Evolutionary conservation across 768 basidiomycete species (phyloP).

Genomic region (Saitozyma podzolica): DNA sequence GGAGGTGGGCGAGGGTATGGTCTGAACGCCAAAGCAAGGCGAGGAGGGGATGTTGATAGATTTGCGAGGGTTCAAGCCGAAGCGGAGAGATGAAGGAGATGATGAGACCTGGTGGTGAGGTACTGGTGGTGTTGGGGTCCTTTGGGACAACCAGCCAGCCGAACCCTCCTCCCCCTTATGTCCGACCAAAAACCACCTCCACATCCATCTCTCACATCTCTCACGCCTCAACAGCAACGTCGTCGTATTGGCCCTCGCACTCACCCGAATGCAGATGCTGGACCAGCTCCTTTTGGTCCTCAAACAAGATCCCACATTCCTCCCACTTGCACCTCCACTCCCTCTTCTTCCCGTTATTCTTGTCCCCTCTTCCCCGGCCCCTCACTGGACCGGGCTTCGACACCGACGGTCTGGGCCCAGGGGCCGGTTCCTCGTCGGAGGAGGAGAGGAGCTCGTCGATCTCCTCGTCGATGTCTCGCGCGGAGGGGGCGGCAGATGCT

Average conservation of each 20-base stretch:
- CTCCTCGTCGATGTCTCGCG: constrained; percentile 25
- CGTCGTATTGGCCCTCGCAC: constrained; percentile 32
- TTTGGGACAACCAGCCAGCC: no score
- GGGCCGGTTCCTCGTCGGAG: background rate
- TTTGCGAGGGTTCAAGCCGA: no score
- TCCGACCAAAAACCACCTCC: background rate
- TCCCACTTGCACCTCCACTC: constrained; percentile 69
- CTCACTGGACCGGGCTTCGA: background rate
- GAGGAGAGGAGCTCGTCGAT: constrained; percentile 26
- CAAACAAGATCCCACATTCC: constrained; percentile 72
- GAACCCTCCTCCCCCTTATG: background rate
- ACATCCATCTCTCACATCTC: background rate
- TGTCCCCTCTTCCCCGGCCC: constrained; percentile 1
- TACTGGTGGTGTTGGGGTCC: no score
- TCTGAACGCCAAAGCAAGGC: no score
- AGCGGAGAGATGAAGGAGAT: no score
- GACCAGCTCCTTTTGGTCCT: constrained; percentile 71
- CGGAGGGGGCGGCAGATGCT: background rate
- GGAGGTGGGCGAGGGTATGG: no score
- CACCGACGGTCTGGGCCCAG: background rate
- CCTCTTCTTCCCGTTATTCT: constrained; percentile 2
- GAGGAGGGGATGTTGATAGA: no score
- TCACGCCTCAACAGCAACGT: constrained; percentile 2
- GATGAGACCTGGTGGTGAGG: no score
- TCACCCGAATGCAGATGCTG: constrained; percentile 79